A percentile compares a stretch with the other conserved stretches of the same genome.
These are phyloP conservation scores for Starmerella gropengiesseri DNA, from an alignment of 805 yeast genomes.

Conservation along the genomic window DNA sequence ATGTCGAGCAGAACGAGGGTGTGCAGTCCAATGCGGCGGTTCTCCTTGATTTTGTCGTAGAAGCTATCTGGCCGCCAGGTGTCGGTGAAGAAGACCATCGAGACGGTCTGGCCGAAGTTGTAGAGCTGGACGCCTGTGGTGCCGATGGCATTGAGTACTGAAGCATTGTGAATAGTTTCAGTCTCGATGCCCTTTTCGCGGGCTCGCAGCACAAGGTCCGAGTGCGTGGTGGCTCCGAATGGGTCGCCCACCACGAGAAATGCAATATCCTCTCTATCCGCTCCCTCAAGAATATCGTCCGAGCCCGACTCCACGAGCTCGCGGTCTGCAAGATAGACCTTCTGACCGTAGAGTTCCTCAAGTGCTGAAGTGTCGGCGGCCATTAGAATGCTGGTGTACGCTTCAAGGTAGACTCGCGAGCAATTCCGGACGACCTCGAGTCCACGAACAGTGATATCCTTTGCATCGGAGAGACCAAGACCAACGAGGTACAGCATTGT, in stretches of 20 bases:
- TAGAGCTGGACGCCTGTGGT: constrained; percentile 94
- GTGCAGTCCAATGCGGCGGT: constrained; percentile 81
- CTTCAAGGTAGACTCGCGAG: constrained; percentile 86
- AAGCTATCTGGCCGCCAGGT: constrained; percentile 94
- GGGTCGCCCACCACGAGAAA: constrained; percentile 96
- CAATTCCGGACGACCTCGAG: constrained; percentile 72
- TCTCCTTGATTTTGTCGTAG: constrained; percentile 79
- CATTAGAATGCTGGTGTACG: constrained; percentile 91
- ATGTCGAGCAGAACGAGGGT: constrained; percentile 81
- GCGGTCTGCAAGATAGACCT: constrained; percentile 81
- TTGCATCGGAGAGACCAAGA: constrained; percentile 75
- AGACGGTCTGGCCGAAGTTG: constrained; percentile 95
- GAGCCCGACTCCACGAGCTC: constrained; percentile 87
- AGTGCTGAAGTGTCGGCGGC: constrained; percentile 67
- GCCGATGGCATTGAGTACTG: constrained; percentile 97
- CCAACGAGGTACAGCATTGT: constrained; percentile 83
- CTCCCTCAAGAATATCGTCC: constrained; percentile 68
- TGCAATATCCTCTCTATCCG: constrained; percentile 69
- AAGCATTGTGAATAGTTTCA: constrained; percentile 85
- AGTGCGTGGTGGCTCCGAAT: constrained; percentile 96
- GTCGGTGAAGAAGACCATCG: constrained; percentile 90
- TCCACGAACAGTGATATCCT: constrained; percentile 92
- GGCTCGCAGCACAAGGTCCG: constrained; percentile 86
- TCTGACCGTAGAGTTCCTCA: constrained; percentile 76
- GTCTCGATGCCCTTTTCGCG: constrained; percentile 68